A percentile compares a stretch with the other conserved stretches of the same genome.
phyloP scores from a whole-genome alignment of 225 moss, liverwort and hornwort genomes.

The Pseudisothecium myosuroides region DNA sequence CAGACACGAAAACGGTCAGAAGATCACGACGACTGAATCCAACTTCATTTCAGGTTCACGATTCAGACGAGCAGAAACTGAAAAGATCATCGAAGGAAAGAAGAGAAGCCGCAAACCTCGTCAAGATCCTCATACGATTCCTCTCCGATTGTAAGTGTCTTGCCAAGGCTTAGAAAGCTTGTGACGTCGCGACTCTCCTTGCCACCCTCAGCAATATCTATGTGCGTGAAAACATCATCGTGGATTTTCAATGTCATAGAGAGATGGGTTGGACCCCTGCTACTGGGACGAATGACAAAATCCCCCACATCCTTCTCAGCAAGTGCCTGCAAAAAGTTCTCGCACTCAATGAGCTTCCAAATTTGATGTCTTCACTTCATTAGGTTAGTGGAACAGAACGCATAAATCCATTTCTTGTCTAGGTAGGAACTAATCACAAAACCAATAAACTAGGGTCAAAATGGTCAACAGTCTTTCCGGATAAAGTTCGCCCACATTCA shows the following conservation, averaged over 20 bases:
- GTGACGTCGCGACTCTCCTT: constrained; percentile 90
- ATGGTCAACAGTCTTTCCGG: background rate
- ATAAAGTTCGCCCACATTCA: background rate
- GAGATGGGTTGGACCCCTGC: constrained; percentile 89
- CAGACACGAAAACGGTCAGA: background rate
- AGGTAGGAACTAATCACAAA: background rate
- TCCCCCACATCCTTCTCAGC: constrained; percentile 86
- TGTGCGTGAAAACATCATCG: constrained; percentile 83
- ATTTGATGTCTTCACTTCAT: background rate
- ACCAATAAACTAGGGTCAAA: background rate
- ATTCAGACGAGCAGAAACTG: background rate
- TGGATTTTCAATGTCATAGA: constrained; percentile 96
- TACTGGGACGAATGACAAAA: constrained; percentile 84
- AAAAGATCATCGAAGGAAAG: background rate
- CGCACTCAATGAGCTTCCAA: background rate
- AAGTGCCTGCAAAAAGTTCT: constrained; percentile 50
- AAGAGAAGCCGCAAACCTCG: constrained; percentile 44
- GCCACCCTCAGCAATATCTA: constrained; percentile 88
- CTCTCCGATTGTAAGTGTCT: constrained; percentile 86
- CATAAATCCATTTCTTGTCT: background rate
- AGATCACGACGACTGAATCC: background rate
- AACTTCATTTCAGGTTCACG: background rate
- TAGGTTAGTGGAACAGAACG: background rate
- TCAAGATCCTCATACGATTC: constrained; percentile 98
- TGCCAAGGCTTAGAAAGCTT: constrained; percentile 90